Conservation (phyloP, 164 flowering plant genomes). For the Hamamelis virginiana region DNA sequence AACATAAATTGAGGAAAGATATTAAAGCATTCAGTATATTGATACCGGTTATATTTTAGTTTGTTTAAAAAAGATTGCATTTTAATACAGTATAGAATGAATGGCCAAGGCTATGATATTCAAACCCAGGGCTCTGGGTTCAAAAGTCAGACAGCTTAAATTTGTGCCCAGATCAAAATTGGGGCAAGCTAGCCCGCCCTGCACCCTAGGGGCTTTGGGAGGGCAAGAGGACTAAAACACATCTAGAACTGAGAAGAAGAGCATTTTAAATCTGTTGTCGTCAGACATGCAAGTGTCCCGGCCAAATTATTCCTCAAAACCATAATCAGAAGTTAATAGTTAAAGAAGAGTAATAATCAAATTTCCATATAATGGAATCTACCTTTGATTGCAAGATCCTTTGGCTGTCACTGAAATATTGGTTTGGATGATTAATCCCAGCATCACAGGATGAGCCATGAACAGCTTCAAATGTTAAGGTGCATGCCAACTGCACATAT, state of each 20-base stretch:
- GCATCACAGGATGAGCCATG: constrained; percentile 74
- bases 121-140: neutral
- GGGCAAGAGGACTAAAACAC: no score
- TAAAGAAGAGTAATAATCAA: neutral
- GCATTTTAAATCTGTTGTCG: no score
- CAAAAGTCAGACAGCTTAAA: neutral
- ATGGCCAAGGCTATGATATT: neutral
- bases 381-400: constrained; percentile 64
- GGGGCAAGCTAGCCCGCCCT: neutral
- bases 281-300: neutral
- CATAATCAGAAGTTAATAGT: neutral
- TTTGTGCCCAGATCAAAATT: neutral
- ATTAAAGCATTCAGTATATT: neutral
- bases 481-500: constrained; percentile 83
- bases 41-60: neutral
- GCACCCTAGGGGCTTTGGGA: no score
- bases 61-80: no score
- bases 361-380: neutral
- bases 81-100: neutral
- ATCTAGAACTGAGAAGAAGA: no score
- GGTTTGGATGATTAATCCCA: constrained; percentile 97
- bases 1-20: neutral
- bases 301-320: neutral
- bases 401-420: constrained; percentile 86
- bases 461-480: constrained; percentile 87